phyloP scores from a whole-genome alignment of 2,329 filamentous ascomycete genomes.

The Bipolaris zeicola region DNA sequence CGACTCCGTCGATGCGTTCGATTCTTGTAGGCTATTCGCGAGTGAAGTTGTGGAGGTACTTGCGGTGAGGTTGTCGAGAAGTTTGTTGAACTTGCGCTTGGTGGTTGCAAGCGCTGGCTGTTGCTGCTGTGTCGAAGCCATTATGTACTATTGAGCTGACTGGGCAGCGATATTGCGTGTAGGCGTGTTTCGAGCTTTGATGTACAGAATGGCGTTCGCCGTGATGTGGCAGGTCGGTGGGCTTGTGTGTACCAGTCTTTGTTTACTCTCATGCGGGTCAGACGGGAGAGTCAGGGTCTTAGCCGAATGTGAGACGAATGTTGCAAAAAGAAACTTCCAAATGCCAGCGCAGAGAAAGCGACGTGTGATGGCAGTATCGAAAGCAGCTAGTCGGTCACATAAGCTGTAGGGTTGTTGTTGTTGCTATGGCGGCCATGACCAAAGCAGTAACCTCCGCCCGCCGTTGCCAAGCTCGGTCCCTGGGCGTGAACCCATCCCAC shows the following conservation, averaged over 20 bases:
- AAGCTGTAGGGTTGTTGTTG: slow-evolving; percentile 12
- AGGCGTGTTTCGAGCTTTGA: not conserved
- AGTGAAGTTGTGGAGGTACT: slow-evolving; percentile 55
- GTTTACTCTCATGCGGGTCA: slow-evolving; percentile 23
- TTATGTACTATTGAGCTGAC: not conserved
- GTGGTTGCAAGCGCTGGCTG: slow-evolving; percentile 69
- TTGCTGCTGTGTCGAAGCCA: slow-evolving; percentile 26
- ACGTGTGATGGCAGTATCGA: slow-evolving; percentile 1
- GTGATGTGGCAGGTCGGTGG: not conserved
- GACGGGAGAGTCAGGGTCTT: not conserved
- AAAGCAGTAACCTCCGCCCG: slow-evolving; percentile 30
- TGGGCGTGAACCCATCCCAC: slow-evolving; percentile 16
- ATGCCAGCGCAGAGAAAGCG: not conserved
- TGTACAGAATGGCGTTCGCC: not conserved
- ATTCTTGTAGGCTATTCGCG: slow-evolving; percentile 45
- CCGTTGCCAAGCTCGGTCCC: slow-evolving; percentile 14
- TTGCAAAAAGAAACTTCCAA: not conserved
- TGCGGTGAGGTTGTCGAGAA: slow-evolving; percentile 60
- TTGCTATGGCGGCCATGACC: slow-evolving; percentile 26
- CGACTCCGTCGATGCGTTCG: slow-evolving; percentile 41
- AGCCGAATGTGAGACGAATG: not conserved
- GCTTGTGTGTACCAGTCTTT: slow-evolving; percentile 28
- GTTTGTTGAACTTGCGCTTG: slow-evolving; percentile 82
- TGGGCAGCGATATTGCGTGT: not conserved
- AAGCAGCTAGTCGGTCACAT: not conserved